Evolutionary conservation across 139 green algal species (phyloP).

Genomic region (Haematococcus lacustris): DNA sequence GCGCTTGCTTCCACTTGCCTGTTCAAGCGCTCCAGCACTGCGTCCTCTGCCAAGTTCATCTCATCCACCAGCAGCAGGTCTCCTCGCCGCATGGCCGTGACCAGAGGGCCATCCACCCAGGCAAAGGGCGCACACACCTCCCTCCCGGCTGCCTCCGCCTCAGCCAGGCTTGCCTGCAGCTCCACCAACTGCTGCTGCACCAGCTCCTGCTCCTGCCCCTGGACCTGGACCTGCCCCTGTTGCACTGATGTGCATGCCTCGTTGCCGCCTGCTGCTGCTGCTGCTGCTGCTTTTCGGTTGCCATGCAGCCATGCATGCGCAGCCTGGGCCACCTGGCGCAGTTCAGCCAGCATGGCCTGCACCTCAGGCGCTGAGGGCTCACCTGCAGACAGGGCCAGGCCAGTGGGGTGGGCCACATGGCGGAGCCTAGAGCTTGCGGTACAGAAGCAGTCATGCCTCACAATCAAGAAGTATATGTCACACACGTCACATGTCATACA

Average conservation of each 20-base stretch:
- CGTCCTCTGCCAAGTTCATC: conserved; percentile 96
- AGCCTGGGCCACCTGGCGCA: background rate
- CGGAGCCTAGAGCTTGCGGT: too few relatives aligned
- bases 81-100: conserved; percentile 87
- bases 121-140: conserved; percentile 67
- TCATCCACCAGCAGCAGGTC: conserved; percentile 96
- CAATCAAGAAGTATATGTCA: too few relatives aligned
- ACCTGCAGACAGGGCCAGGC: background rate
- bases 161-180: conserved; percentile 22
- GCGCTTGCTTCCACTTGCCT: too few relatives aligned
- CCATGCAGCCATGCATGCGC: background rate
- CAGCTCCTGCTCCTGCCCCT: conserved; percentile 9
- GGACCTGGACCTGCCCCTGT: conserved; percentile 1
- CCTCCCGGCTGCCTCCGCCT: conserved; percentile 27
- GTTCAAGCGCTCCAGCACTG: conserved; percentile 96
- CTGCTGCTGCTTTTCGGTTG: background rate
- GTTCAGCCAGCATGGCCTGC: background rate
- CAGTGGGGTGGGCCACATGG: too few relatives aligned
- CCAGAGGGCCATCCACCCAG: conserved; percentile 91
- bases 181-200: conserved; percentile 1
- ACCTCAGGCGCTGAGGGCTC: background rate
- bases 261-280: conserved; percentile 10
- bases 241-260: too few relatives aligned
- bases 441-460: too few relatives aligned
- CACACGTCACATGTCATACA: too few relatives aligned